Base-by-base conservation (phyloP, 1,139 yeast species). In the Diutina ranongensis region DNA sequence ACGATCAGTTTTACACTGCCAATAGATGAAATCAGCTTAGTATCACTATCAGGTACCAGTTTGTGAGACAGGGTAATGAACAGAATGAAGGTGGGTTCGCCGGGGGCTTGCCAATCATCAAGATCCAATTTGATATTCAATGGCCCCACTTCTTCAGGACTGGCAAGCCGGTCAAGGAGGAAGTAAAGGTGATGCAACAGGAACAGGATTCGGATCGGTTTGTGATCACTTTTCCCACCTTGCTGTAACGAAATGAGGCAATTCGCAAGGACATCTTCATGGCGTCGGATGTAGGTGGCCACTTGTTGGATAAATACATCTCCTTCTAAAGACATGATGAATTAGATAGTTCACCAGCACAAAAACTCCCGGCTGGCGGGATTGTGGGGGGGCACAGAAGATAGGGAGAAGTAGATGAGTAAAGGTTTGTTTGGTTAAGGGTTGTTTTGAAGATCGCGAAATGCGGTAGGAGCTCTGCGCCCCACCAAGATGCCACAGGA, bases 101-200 rank as follows among this genome's bases (percentile, higher is more conserved):
- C 74, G 20, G 32, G 3, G 7, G 21, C 19, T 21, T 22, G 27
- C 40, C 40, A 35, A 55, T 73, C 76, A 3, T 80, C 78, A 50
- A 67, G 75, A 52, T 79, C 83, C 32, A 79, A 60, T 50, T 82
- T 67, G 46, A 79, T 65, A 54, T 75, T 76, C 55, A 79, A 63
- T 1, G 85, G 83, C 0, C 86, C 86, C n/a, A 79, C 78, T 33
- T 71, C 76, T 0, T 73, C 67, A 4, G 78, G 64, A 25, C 70
- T 71, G 48, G 76, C 80, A 45, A 80, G 76, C 48, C 76, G 66
- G 44, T 79, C 83, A 18, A 77, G 59, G 28, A 80, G 64, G 55
- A 73, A 80, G 57, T 77, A 80, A 33, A 80, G 64, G 57, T 80
- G 86, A 56, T 80, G 86, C 25, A 78, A 62, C 27, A 83, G 76